Conservation (phyloP, 805 yeast species). For the Kuraishia borneana region DNA sequence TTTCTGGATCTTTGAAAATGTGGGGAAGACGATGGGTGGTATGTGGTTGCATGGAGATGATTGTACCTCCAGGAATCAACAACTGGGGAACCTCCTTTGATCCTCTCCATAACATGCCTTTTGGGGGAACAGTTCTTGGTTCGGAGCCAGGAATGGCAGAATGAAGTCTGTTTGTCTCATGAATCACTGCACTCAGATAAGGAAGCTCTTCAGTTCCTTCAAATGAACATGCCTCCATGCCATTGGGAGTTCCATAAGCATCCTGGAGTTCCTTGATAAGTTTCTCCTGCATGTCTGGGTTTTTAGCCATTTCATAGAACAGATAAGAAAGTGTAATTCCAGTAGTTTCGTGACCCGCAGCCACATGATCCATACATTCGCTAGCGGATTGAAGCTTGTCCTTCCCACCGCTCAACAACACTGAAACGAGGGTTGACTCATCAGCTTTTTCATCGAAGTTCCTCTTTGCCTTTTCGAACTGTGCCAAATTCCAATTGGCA, state of each 20-base stretch:
- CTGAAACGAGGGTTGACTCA: constrained; percentile 12
- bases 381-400: constrained; percentile 22
- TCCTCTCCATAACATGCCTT: constrained; percentile 16
- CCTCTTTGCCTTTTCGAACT: constrained; percentile 14
- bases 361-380: constrained; percentile 51
- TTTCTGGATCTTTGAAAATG: constrained; percentile 40
- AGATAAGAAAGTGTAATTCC: constrained; percentile 53
- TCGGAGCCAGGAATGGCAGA: constrained; percentile 69
- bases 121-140: constrained; percentile 39
- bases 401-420: constrained; percentile 10
- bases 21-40: constrained; percentile 41
- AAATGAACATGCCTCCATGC: constrained; percentile 1
- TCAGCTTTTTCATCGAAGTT: constrained; percentile 5
- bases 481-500: constrained; percentile 31
- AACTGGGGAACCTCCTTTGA: constrained; percentile 12
- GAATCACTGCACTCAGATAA: constrained; percentile 46
- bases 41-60: constrained; percentile 56
- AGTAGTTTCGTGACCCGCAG: constrained; percentile 73
- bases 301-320: constrained; percentile 45
- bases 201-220: constrained; percentile 43
- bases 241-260: background rate
- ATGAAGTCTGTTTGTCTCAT: constrained; percentile 52
- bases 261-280: constrained; percentile 32
- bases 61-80: constrained; percentile 40
- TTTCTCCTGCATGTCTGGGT: constrained; percentile 31